Percentiles rank a stretch among this genome's conserved stretches.
Conservation (phyloP, 352 stramenopile genomes). For the Blastocystis sp. region DNA sequence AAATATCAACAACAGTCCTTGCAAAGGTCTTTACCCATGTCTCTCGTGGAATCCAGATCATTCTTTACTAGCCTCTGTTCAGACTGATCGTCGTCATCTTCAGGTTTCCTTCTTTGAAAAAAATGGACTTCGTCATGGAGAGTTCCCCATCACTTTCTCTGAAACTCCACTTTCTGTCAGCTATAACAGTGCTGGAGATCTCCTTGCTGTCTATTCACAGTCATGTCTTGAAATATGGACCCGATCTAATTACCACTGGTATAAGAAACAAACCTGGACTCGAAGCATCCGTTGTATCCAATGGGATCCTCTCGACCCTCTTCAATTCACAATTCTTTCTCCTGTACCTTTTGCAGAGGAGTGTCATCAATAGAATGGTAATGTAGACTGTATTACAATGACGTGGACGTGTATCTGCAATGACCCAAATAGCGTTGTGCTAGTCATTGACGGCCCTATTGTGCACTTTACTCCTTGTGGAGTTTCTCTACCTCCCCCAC, state of each 20-base stretch:
- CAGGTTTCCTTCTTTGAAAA: conserved; percentile 75
- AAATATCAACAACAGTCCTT: conserved; percentile 71
- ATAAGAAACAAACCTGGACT: conserved; percentile 69
- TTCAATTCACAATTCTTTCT: neutral
- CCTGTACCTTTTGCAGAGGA: neutral
- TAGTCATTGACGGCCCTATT: neutral
- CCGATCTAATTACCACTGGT: conserved; percentile 77
- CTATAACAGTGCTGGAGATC: conserved; percentile 72
- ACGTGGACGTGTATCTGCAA: neutral
- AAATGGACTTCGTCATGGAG: conserved; percentile 74
- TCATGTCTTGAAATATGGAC: conserved; percentile 72
- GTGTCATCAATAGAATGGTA: conserved; percentile 4
- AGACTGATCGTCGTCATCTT: conserved; percentile 69
- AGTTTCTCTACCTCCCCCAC: neutral
- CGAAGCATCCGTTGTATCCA: neutral
- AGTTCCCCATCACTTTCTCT: conserved; percentile 67
- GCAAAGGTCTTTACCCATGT: conserved; percentile 65
- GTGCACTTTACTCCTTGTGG: neutral
- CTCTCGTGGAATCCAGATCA: conserved; percentile 74
- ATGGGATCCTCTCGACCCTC: neutral
- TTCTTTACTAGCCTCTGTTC: conserved; percentile 70
- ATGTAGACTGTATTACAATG: neutral
- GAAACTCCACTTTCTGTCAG: conserved; percentile 61
- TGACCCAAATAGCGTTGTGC: neutral
- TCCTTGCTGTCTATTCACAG: conserved; percentile 68